phyloP scores from a whole-genome alignment of 257 asterid species.

The Coffea eugenioides region DNA sequence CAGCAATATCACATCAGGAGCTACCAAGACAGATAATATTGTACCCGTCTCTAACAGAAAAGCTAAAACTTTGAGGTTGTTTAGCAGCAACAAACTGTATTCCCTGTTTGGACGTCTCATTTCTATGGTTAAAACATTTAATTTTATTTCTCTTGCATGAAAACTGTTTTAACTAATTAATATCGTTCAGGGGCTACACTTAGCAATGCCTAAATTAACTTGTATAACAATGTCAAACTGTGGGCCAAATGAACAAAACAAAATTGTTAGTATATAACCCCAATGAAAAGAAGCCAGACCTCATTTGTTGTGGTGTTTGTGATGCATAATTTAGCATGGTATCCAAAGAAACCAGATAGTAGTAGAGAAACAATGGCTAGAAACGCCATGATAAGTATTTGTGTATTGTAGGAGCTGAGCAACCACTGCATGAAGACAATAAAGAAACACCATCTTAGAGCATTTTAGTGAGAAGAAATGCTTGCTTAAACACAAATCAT shows the following conservation, averaged over 20 bases:
- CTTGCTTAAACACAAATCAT: not conserved
- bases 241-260: not conserved
- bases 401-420: conserved; percentile 77
- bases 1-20: not conserved
- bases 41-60: not conserved
- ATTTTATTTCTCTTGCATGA: not conserved
- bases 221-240: not conserved
- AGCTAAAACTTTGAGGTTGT: not conserved
- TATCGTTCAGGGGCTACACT: not conserved
- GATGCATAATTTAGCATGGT: conserved; percentile 87
- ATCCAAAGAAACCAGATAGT: conserved; percentile 77
- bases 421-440: conserved; percentile 72
- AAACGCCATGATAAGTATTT: conserved; percentile 80
- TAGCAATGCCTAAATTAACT: not conserved
- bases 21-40: not conserved
- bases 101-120: not conserved
- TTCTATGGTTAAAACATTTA: not conserved
- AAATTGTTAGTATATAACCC: not conserved
- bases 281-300: conserved; percentile 37
- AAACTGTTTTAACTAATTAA: not conserved
- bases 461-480: conserved; percentile 19
- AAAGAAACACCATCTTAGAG: conserved; percentile 7
- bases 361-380: conserved; percentile 75
- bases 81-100: not conserved
- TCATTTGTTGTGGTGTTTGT: conserved; percentile 96